Base-by-base conservation (phyloP, 1,284 basidiomycete species). In the Lignosus rhinocerotis region DNA sequence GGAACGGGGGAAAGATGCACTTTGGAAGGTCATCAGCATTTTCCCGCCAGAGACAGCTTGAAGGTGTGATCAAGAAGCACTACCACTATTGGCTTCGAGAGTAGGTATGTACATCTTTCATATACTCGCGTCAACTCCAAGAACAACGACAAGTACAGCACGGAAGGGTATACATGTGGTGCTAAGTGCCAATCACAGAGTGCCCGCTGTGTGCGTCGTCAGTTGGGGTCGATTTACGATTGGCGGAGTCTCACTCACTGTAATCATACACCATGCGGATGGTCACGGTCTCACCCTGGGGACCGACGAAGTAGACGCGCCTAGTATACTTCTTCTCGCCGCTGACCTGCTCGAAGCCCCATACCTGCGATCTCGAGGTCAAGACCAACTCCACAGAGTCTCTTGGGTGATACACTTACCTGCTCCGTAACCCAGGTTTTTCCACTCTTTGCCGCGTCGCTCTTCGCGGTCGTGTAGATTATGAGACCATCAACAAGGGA, bases 1-100 rank as follows among this genome's bases (percentile, higher is more conserved):
- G 92, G 92, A 94, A 65, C 80, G 81, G 61, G 92, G 92, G 9
- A 92, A 88, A 64, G 88, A 91, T 66, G 87, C 90, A 1, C 69
- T 80, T 1, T 93, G 92, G 92, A 86, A 79, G 65, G 82, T 91
- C 10, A 74, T 90, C 53, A 89, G 87, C 1, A 51, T 93, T 31
- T 93, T 92, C 68, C 67, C 73, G 14, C 71, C 74, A n/a, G 72
- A 69, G 51, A 39, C 51, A 41, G 54, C 54, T 45, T 66, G 53
- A 61, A 30, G 39, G 14, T 19, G 25, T 6, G 21, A 6, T 10
- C 38, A 14, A 39, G 45, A 58, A 55, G 53, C 19, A 16, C 16
- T 12, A 49, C 16, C 25, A 36, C 33, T n/a, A 14, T 34, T 4
- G 52, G 46, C 39, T 45, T 36, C n/a, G 39, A 34, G 41, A 52